Evolutionary conservation across 306 rosid species (phyloP).

Genomic region (Parietaria judaica): DNA sequence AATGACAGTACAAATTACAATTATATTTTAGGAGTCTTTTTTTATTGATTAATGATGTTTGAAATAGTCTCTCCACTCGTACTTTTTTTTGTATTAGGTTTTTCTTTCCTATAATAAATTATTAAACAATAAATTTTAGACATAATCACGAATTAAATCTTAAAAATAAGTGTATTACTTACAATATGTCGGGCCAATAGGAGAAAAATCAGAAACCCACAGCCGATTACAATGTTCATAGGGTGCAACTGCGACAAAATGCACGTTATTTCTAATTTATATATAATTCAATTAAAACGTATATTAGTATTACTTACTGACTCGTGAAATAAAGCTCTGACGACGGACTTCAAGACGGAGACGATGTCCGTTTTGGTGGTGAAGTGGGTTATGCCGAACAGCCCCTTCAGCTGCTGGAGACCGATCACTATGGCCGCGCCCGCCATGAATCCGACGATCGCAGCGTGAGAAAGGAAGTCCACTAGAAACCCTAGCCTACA

Average conservation of each 20-base stretch:
- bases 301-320: constrained; percentile 26
- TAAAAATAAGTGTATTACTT: constrained; percentile 21
- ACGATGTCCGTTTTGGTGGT: constrained; percentile 56
- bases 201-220: constrained; percentile 70
- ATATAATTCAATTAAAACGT: not conserved
- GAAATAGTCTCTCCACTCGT: too few relatives aligned
- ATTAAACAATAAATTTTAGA: too few relatives aligned
- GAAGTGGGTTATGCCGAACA: constrained; percentile 64
- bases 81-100: too few relatives aligned
- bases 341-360: constrained; percentile 62
- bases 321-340: constrained; percentile 27
- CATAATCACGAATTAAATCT: too few relatives aligned
- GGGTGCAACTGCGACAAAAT: constrained; percentile 56
- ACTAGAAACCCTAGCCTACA: constrained; percentile 84
- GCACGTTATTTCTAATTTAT: not conserved
- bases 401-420: constrained; percentile 83
- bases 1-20: too few relatives aligned
- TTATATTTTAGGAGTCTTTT: too few relatives aligned
- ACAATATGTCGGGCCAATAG: constrained; percentile 53
- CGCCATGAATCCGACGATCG: constrained; percentile 92
- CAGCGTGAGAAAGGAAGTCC: constrained; percentile 92
- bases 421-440: constrained; percentile 94
- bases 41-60: too few relatives aligned
- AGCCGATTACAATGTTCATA: constrained; percentile 41
- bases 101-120: too few relatives aligned